Percentiles rank a stretch among this genome's conserved stretches.
phyloP scores from a whole-genome alignment of 2,329 filamentous ascomycete species.

The Penicillium expansum region DNA sequence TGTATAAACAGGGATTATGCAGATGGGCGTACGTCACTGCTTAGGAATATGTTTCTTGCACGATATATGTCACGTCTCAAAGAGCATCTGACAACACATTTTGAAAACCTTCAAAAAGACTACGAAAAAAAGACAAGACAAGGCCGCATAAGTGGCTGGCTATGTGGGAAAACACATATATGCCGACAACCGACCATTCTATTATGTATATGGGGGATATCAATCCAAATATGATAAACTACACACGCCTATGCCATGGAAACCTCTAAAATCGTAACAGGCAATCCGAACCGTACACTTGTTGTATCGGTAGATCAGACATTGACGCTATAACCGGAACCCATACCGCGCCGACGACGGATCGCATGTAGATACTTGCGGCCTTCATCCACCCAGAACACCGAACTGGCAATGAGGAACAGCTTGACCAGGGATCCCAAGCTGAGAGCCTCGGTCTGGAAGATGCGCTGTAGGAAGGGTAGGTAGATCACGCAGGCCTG shows the following conservation, averaged over 20 bases:
- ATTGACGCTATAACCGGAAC: constrained; percentile 43
- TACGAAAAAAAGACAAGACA: too few species aligned
- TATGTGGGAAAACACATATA: not conserved
- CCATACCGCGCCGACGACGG: constrained; percentile 33
- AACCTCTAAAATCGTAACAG: constrained; percentile 7
- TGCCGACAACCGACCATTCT: not conserved
- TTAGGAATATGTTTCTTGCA: not conserved
- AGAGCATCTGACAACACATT: not conserved
- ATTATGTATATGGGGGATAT: constrained; percentile 12
- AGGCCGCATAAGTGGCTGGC: not conserved
- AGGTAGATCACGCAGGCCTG: constrained; percentile 93
- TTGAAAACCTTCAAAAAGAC: not conserved
- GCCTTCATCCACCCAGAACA: constrained; percentile 92
- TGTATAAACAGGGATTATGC: too few species aligned
- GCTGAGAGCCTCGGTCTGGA: constrained; percentile 86
- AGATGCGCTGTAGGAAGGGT: constrained; percentile 87
- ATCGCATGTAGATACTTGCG: constrained; percentile 64
- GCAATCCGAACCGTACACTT: not conserved
- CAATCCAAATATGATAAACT: constrained; percentile 10
- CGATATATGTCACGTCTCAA: not conserved
- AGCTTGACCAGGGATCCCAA: constrained; percentile 72
- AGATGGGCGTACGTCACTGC: too few species aligned
- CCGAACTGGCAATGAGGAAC: constrained; percentile 73
- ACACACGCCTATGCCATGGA: constrained; percentile 5
- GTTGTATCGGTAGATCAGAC: constrained; percentile 29